Base-by-base conservation (phyloP, 768 basidiomycete genomes). In the Lepiota brunneoincarnata region DNA sequence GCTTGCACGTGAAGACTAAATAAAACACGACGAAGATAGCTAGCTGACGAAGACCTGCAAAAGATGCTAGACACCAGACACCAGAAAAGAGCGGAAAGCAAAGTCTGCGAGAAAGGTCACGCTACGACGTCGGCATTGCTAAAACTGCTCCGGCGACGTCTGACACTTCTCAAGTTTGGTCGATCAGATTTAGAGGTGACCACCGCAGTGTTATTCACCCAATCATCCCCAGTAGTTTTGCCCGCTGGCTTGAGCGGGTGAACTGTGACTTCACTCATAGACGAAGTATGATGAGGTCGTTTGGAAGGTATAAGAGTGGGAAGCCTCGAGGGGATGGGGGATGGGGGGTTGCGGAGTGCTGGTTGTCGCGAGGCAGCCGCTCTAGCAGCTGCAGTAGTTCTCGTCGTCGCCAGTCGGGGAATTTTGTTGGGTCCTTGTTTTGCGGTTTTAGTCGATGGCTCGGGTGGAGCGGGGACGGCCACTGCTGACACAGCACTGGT, bases 51-150 rank as follows among this genome's bases (percentile, higher is more conserved):
- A 28, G 40, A 23, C 46, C 23, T 21, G 26, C 18, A 35, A 41
- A 21, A 51, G 42, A 40, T 42, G 26, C 28, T 21, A 18, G 26
- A 23, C 21, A 55, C 46, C 52, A 41, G 51, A 51, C 20, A 39
- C 37, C 47, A 44, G 35, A 40, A 48, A 60, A 44, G 42, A 38
- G 42, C 20, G 47, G 15, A 57, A 42, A 49, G 38, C 28, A 54
- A 24, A 46, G 49, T 18, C 15, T 38, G 28, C 34, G 52, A 51
- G 17, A 42, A 3, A 15, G 51, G 28, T 69, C 73, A 93, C 63
- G 88, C 90, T 56, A 92, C 82, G 18, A 93, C 86, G 66, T 93
- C 91, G 3, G 88, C 91, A 52, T 86, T 77, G 65, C 92, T 93
- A 69, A 93, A 93, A 62, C 92, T 93, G 64, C 91, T 93, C 55